Conservation (phyloP, 2,329 filamentous ascomycete genomes). For the Colletotrichum echinochloae region DNA sequence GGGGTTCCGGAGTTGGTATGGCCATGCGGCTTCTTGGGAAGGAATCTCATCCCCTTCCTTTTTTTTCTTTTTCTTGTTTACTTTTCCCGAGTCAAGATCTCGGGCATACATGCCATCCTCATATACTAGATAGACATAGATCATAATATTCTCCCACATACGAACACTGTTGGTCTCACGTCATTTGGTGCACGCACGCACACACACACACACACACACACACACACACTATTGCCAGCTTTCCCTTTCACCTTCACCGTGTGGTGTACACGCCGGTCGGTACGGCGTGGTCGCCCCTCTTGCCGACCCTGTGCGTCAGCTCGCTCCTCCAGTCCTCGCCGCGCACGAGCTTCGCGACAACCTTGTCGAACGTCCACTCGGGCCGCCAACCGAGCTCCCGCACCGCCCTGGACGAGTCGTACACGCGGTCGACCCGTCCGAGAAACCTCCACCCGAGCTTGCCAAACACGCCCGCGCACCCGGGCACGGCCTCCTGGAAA, state of each 20-base stretch:
- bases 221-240: no score
- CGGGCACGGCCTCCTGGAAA: conserved; percentile 46
- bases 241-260: conserved; percentile 35
- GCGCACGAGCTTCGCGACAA: conserved; percentile 49
- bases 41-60: no score
- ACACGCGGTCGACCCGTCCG: conserved; percentile 57
- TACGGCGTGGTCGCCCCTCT: conserved; percentile 58
- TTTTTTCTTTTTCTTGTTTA: not conserved
- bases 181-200: not conserved
- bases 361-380: conserved; percentile 54
- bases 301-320: conserved; percentile 54
- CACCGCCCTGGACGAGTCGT: conserved; percentile 57
- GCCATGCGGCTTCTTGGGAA: no score
- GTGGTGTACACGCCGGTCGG: conserved; percentile 58
- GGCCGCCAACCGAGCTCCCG: conserved; percentile 58
- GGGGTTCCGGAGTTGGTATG: no score
- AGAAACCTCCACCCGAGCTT: conserved; percentile 53
- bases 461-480: conserved; percentile 48
- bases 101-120: conserved; percentile 6
- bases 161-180: no score
- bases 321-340: conserved; percentile 56
- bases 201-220: no score
- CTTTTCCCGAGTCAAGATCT: conserved; percentile 14
- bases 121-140: conserved; percentile 26
- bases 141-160: not conserved